phyloP scores from a whole-genome alignment of 2,329 filamentous ascomycete genomes.

The Penicillium sp. region DNA sequence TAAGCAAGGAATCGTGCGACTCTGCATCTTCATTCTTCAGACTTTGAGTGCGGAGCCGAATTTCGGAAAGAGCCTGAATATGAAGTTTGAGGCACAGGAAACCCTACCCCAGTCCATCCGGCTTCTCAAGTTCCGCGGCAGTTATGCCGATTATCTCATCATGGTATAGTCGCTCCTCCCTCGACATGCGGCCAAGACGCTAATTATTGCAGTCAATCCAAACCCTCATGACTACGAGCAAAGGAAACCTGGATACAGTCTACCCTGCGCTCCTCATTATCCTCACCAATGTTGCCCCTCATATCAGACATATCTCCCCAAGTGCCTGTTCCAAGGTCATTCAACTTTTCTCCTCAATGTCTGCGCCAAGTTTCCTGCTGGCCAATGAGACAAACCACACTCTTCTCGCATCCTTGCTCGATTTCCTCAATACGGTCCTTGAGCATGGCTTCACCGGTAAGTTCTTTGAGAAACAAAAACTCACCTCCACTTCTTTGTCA shows the following conservation, averaged over 20 bases:
- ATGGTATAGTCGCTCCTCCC: slow-evolving; percentile 61
- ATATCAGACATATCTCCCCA: slow-evolving; percentile 76
- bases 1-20: slow-evolving; percentile 89
- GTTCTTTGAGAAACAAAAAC: slow-evolving; percentile 35
- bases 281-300: slow-evolving; percentile 89
- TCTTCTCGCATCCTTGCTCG: slow-evolving; percentile 79
- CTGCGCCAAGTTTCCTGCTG: slow-evolving; percentile 86
- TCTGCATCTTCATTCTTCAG: slow-evolving; percentile 97
- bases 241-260: slow-evolving; percentile 86
- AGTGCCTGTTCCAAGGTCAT: slow-evolving; percentile 80
- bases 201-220: slow-evolving; percentile 75
- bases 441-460: slow-evolving; percentile 84
- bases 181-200: slow-evolving; percentile 16
- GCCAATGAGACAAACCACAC: slow-evolving; percentile 90
- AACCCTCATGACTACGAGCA: slow-evolving; percentile 85
- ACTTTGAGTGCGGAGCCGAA: slow-evolving; percentile 91
- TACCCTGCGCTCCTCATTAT: slow-evolving; percentile 92
- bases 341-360: slow-evolving; percentile 90
- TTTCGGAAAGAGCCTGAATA: slow-evolving; percentile 89
- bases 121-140: slow-evolving; percentile 82
- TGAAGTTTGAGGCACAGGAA: slow-evolving; percentile 85
- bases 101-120: slow-evolving; percentile 81
- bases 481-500: slow-evolving; percentile 28
- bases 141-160: slow-evolving; percentile 92
- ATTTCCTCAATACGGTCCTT: slow-evolving; percentile 86